Evolutionary conservation across 345 rosid species (phyloP), one percentile per base, ranked within the genome.

Genomic region (Isatis tinctoria): DNA sequence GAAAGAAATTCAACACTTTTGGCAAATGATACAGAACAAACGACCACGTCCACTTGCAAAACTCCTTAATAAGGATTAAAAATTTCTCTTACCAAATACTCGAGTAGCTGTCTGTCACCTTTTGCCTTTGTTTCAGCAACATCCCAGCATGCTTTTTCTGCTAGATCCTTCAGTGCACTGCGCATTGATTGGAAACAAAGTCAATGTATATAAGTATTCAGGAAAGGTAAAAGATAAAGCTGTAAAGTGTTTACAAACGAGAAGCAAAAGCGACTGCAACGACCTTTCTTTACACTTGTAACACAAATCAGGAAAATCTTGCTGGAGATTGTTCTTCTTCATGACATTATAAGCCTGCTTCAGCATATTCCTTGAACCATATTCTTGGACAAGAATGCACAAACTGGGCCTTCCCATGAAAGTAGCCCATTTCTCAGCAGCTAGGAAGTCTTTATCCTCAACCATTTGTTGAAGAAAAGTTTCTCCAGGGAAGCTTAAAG

Each of bases 401-500:
- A 90, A 73, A 89, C 90, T 82, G 41, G 90, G 79, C 75, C 82
- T 86, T 60, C 99, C 99, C 90, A 92, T 88, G 84, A 88, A 88
- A 17, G 86, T 85, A 41, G 99, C 97, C 97, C 97, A 95, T 76
- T 80, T 92, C 84, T 92, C 99, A 22, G 99, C 97, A 56, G 99
- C 93, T 82, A 66, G 79, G 70, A 77, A 83, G 67, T 92, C 88
- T 67, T 83, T 85, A 18, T 86, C 87, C 66, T 87, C 84, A 79
- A 95, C 68, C 96, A 95, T 88, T 75, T 87, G 76, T 44, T 83
- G 76, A 26, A 95, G 88, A 72, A 95, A 90, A 18, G 94, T 68
- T 72, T 87, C 73, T 61, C 98, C 96, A 70, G 86, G 85, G 43
- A 88, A 85, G 10, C 87, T 86, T 37, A 95, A 83, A 12, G 96